These are phyloP conservation scores for Earliella scabrosa DNA, from an alignment of 1,284 basidiomycete species.

Conservation along the genomic window DNA sequence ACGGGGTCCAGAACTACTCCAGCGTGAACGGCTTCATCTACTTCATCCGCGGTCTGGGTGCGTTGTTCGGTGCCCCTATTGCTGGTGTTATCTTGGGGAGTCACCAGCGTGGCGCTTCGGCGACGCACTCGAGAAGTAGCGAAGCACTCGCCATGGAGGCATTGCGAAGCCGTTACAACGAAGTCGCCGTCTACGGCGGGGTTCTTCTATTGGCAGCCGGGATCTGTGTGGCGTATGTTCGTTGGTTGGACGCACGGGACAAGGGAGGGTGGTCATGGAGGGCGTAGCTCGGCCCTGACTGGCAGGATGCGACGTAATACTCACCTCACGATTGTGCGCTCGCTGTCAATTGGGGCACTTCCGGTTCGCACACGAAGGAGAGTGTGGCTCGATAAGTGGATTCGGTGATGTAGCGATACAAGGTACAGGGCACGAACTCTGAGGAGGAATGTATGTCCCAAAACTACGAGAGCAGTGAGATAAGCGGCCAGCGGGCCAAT, in stretches of 20 bases:
- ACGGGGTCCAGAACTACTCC: conserved; percentile 46
- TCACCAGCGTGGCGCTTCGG: conserved; percentile 30
- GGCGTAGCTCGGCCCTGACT: conserved; percentile 29
- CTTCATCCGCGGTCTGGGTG: conserved; percentile 46
- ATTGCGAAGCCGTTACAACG: conserved; percentile 40
- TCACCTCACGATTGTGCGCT: conserved; percentile 1
- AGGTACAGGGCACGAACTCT: neutral
- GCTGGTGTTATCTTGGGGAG: conserved; percentile 47
- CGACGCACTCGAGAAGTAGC: neutral
- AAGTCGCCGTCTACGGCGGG: conserved; percentile 46
- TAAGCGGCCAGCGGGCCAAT: conserved; percentile 24
- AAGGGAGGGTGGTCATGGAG: conserved; percentile 48
- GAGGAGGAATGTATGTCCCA: conserved; percentile 54
- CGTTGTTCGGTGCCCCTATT: conserved; percentile 45
- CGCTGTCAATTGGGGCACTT: neutral
- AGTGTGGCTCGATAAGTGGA: conserved; percentile 3
- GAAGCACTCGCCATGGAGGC: conserved; percentile 14
- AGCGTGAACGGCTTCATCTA: conserved; percentile 46
- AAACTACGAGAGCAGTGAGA: conserved; percentile 56
- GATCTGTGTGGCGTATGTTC: conserved; percentile 45
- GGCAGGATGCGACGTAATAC: conserved; percentile 10
- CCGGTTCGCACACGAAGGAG: conserved; percentile 11
- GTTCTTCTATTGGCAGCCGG: conserved; percentile 42
- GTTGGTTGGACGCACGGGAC: conserved; percentile 48
- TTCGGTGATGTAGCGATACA: neutral